A percentile compares a stretch with the other conserved stretches of the same genome.
Evolutionary conservation across 2,329 filamentous ascomycete genomes (phyloP).

Genomic region (Chrysoporthe cubensis): DNA sequence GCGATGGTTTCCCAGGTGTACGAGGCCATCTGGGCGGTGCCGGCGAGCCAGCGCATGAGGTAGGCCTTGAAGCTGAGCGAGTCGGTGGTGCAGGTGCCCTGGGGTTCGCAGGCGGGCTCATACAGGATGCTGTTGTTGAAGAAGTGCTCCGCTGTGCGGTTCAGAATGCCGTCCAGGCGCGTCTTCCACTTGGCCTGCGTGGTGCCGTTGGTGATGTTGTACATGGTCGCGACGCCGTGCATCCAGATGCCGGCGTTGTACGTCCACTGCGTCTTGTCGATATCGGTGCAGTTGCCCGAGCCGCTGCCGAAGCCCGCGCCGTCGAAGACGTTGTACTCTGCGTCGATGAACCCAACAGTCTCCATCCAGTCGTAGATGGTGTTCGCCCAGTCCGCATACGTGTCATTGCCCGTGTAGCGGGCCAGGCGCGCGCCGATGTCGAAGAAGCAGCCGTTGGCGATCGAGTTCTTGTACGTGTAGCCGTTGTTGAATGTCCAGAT

Average conservation of each 20-base stretch:
- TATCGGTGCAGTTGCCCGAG: slow-evolving; percentile 44
- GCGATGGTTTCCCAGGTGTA: slow-evolving; percentile 41
- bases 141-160: slow-evolving; percentile 54
- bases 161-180: slow-evolving; percentile 57
- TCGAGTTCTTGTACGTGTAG: slow-evolving; percentile 57
- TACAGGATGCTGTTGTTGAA: slow-evolving; percentile 60
- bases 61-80: slow-evolving; percentile 63
- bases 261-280: slow-evolving; percentile 54
- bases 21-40: slow-evolving; percentile 43
- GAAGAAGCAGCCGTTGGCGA: slow-evolving; percentile 54
- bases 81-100: slow-evolving; percentile 54
- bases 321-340: slow-evolving; percentile 51
- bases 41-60: slow-evolving; percentile 54
- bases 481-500: slow-evolving; percentile 83
- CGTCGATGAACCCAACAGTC: slow-evolving; percentile 48
- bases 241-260: slow-evolving; percentile 55
- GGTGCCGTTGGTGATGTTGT: slow-evolving; percentile 54
- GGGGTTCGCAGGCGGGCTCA: slow-evolving; percentile 57
- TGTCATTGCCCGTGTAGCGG: slow-evolving; percentile 65
- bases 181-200: slow-evolving; percentile 58
- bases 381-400: slow-evolving; percentile 64
- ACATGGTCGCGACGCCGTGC: slow-evolving; percentile 46
- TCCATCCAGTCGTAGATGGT: slow-evolving; percentile 60
- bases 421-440: slow-evolving; percentile 62
- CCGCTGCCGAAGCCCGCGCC: slow-evolving; percentile 46